Evolutionary conservation across 805 yeast genomes (phyloP).

Genomic region (Candida nitratophila): DNA sequence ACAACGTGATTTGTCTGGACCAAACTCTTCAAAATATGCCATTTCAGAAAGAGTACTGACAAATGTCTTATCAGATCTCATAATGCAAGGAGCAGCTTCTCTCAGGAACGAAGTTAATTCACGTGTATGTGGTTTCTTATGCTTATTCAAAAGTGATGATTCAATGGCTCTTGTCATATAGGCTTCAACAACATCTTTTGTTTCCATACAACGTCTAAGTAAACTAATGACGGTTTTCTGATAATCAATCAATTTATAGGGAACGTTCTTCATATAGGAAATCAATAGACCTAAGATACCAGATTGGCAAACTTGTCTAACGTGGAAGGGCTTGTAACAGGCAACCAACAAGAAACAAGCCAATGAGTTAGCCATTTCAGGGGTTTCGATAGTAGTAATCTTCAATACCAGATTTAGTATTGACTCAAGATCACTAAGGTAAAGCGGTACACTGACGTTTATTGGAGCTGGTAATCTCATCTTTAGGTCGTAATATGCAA

Average conservation of each 20-base stretch:
- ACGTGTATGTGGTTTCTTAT: conserved; percentile 21
- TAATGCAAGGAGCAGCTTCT: conserved; percentile 42
- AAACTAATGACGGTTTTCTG: conserved; percentile 47
- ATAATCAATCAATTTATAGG: conserved; percentile 29
- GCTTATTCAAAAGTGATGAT: background rate
- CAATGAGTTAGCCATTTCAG: background rate
- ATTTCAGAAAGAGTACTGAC: conserved; percentile 15
- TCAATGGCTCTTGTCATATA: conserved; percentile 26
- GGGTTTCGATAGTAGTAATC: background rate
- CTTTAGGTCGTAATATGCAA: no score
- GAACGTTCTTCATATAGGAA: conserved; percentile 29
- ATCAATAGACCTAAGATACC: conserved; percentile 42
- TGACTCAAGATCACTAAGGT: no score
- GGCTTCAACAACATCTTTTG: conserved; percentile 37
- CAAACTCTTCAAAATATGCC: conserved; percentile 14
- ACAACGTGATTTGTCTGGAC: background rate
- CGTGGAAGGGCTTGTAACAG: conserved; percentile 29
- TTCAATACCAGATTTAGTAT: background rate
- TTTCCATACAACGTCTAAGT: conserved; percentile 67
- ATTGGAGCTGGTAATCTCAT: no score
- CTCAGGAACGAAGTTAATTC: conserved; percentile 40
- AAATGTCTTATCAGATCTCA: conserved; percentile 25
- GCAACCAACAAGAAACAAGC: conserved; percentile 45
- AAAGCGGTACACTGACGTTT: no score
- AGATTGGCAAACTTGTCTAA: conserved; percentile 37